Conservation (phyloP, 768 basidiomycete genomes). For the Hemileccinum rubropunctum region DNA sequence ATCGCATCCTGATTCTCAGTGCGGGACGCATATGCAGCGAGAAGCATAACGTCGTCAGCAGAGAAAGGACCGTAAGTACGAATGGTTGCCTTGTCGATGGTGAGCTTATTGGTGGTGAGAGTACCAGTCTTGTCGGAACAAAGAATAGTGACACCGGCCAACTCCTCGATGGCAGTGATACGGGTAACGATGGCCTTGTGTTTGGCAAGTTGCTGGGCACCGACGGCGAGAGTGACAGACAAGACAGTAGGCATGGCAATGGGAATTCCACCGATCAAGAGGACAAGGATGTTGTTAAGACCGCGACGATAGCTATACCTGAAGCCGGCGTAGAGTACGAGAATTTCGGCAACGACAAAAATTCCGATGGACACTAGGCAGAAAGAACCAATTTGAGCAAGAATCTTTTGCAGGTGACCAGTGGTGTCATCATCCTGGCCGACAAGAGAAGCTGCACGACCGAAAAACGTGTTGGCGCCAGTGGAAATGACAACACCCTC, state of each 20-base stretch:
- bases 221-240: slow-evolving; percentile 97
- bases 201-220: slow-evolving; percentile 97
- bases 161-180: slow-evolving; percentile 98
- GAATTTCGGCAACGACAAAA: slow-evolving; percentile 92
- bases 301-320: slow-evolving; percentile 88
- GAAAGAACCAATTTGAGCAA: slow-evolving; percentile 97
- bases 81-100: slow-evolving; percentile 91
- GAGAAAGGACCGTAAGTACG: slow-evolving; percentile 88
- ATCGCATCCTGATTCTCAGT: slow-evolving; percentile 99
- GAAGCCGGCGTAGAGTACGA: slow-evolving; percentile 93
- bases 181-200: slow-evolving; percentile 99
- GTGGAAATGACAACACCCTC: slow-evolving; percentile 99
- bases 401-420: slow-evolving; percentile 97
- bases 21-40: slow-evolving; percentile 94
- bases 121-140: slow-evolving; percentile 99
- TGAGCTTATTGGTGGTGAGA: slow-evolving; percentile 98
- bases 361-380: slow-evolving; percentile 95
- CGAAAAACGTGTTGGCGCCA: slow-evolving; percentile 98
- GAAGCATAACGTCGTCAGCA: slow-evolving; percentile 87
- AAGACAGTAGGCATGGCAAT: slow-evolving; percentile 99
- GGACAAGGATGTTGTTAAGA: slow-evolving; percentile 95
- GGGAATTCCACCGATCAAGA: slow-evolving; percentile 99
- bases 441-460: slow-evolving; percentile 96
- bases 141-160: slow-evolving; percentile 97
- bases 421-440: slow-evolving; percentile 97